Percentiles rank a stretch among this genome's conserved stretches.
Conservation (phyloP, 179 eudicot genomes). For the Amaranthus tricolor region DNA sequence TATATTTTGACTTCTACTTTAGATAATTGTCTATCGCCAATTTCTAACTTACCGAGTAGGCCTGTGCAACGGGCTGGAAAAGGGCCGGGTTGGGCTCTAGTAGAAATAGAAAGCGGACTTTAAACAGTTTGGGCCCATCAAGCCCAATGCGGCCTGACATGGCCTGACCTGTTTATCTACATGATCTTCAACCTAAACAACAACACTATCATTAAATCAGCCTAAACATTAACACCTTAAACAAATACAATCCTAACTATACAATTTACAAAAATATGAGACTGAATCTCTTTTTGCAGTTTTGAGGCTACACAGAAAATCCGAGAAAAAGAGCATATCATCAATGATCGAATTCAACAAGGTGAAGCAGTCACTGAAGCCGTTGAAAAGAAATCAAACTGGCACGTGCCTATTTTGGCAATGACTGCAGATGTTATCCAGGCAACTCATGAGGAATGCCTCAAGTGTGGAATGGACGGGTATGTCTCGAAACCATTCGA, state of each 20-base stretch:
- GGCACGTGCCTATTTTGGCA: constrained; percentile 81
- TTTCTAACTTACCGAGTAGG: not conserved
- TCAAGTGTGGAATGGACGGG: constrained; percentile 76
- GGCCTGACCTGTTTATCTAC: too few species aligned
- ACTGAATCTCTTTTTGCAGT: constrained; percentile 36
- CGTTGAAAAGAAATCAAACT: constrained; percentile 32
- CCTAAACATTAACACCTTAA: too few species aligned
- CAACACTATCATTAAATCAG: too few species aligned
- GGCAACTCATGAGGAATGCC: constrained; percentile 77
- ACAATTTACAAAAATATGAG: not conserved
- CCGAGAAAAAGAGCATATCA: constrained; percentile 49
- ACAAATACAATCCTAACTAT: too few species aligned
- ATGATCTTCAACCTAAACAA: too few species aligned
- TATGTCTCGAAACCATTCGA: constrained; percentile 88
- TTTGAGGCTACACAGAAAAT: constrained; percentile 77
- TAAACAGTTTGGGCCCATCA: too few species aligned
- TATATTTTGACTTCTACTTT: not conserved
- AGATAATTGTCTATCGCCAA: not conserved
- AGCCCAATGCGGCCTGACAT: too few species aligned
- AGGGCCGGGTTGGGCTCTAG: too few species aligned
- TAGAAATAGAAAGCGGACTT: too few species aligned
- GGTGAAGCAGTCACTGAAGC: constrained; percentile 41
- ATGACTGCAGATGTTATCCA: constrained; percentile 93
- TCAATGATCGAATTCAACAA: constrained; percentile 38
- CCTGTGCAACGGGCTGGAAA: not conserved